These are phyloP conservation scores for Carex littledalei DNA, from an alignment of 176 grass and related monocot genomes.

Conservation along the genomic window DNA sequence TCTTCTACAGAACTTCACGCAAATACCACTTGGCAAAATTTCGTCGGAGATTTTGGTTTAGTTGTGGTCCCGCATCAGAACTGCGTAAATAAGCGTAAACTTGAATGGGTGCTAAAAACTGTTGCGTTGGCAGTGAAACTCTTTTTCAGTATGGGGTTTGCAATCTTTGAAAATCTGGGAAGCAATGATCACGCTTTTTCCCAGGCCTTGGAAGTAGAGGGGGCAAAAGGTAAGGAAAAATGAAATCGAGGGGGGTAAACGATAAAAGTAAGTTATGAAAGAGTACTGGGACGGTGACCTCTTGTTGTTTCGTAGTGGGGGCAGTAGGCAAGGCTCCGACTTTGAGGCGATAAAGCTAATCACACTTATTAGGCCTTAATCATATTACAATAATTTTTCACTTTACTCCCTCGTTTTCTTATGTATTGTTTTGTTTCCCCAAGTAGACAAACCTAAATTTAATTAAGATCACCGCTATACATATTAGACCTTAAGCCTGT, in stretches of 20 bases:
- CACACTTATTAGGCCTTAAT: constrained; percentile 11
- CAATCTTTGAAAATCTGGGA: constrained; percentile 20
- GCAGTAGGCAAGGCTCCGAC: constrained; percentile 11
- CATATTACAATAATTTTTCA: not conserved
- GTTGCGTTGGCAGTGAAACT: not conserved
- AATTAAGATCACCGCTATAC: too few relatives aligned
- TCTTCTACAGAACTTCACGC: not conserved
- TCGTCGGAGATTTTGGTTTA: not conserved
- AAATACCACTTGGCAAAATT: not conserved
- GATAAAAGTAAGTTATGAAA: constrained; percentile 23
- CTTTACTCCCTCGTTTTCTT: not conserved
- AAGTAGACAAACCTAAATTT: too few relatives aligned
- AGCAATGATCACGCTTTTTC: constrained; percentile 33
- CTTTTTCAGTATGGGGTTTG: constrained; percentile 34
- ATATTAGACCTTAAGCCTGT: not conserved
- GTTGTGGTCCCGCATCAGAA: not conserved
- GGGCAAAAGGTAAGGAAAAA: not conserved
- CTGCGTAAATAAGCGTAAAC: not conserved
- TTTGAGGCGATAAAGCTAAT: constrained; percentile 26
- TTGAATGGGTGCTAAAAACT: constrained; percentile 23
- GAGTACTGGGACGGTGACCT: constrained; percentile 21
- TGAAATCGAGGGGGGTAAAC: constrained; percentile 9
- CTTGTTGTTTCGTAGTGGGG: constrained; percentile 10
- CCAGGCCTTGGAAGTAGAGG: not conserved
- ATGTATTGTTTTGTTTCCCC: not conserved